Evolutionary conservation across 2,329 filamentous ascomycete genomes (phyloP), one percentile per base, ranked within the genome.

Genomic region (Hypoxylon sp.): DNA sequence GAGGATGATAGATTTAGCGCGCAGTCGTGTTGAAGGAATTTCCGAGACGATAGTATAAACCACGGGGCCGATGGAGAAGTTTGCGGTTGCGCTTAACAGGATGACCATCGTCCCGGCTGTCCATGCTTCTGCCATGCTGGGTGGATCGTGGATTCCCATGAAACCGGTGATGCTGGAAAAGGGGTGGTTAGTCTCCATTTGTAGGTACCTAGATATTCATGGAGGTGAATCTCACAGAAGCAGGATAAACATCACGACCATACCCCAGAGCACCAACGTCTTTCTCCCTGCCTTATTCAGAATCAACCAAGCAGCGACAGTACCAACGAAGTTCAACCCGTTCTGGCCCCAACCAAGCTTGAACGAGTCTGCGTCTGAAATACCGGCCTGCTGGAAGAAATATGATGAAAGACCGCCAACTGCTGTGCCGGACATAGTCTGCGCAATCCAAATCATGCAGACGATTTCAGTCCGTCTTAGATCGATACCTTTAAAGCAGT

Each of bases 31-130:
- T 0, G 76, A 77, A 0, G 75, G 74, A 7, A 73, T 71, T 54
- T 80, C 77, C 2, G 75, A 70, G 2, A 77, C 79, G 61, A 79
- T 70, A 5, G 72, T 71, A 60, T 77, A 79, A 7, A 73, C 71
- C 8, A 77, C 71, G 1, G 75, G 76, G 0, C 76, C 77, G 20
- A 78, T 68, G 2, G 74, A 76, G 51, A 73, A 67, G 62, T 75
- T 75, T 59, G 78, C 78, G 3, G 71, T 65, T 36, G 74, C 70
- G 4, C 71, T 74, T 27, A 72, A 73, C 5, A 77, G 61, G 7
- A 79, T 58, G 0, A 78, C 67, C 43, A 79, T 65, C 3, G 71
- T 69, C 0, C 74, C 77, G 2, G 72, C 71, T 0, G 69, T 70
- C 65, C 69, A 73, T 65, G 27, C 75, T 15, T 77, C 67, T 0